Conservation (phyloP, 2,329 filamentous ascomycete species). For the Xylaria digitata region DNA sequence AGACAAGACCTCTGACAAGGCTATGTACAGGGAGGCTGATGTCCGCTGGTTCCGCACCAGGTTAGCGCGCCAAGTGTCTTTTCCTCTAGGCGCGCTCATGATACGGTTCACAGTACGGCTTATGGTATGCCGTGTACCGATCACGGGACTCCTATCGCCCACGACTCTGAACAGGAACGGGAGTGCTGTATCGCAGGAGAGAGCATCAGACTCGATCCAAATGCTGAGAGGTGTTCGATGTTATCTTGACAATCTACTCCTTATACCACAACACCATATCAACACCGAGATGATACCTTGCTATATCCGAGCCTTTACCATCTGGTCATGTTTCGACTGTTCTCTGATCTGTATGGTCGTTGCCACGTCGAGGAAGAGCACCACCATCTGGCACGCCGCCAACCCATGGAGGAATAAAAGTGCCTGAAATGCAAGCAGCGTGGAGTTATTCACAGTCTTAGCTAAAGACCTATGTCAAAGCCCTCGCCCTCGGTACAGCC, state of each 20-base stretch:
- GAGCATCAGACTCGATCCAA: not conserved
- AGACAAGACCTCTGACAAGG: slow-evolving; percentile 10
- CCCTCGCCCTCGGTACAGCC: too few species aligned
- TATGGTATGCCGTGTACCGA: not conserved
- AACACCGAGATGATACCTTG: not conserved
- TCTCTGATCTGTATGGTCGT: not conserved
- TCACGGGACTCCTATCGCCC: too few species aligned
- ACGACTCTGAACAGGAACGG: too few species aligned
- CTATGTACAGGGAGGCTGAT: not conserved
- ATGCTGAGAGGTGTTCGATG: too few species aligned
- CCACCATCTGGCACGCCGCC: not conserved
- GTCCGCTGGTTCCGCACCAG: not conserved
- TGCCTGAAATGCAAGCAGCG: too few species aligned
- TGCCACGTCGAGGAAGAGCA: not conserved
- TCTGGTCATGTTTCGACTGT: slow-evolving; percentile 2
- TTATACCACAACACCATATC: not conserved
- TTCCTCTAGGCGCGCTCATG: too few species aligned
- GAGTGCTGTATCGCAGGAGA: not conserved
- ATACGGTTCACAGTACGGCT: not conserved
- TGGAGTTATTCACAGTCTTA: too few species aligned
- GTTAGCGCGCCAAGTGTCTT: not conserved
- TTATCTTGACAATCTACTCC: too few species aligned
- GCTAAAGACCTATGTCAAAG: too few species aligned
- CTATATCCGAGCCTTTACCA: not conserved
- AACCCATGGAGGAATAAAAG: not conserved